Conservation (phyloP, 169 alveolate genomes). For the Pseudocohnilembus persalinus region DNA sequence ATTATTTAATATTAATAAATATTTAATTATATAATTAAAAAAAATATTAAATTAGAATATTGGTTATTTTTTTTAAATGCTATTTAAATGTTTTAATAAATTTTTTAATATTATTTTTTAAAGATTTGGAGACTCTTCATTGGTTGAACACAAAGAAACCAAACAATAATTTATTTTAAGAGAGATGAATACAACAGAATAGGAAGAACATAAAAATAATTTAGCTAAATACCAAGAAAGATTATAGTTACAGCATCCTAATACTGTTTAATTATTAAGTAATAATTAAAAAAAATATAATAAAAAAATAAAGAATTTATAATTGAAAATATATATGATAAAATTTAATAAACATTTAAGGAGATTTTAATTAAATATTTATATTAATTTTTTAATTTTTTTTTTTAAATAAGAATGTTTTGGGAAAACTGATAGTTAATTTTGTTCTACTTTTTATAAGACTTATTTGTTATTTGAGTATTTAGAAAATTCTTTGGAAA, state of each 20-base stretch:
- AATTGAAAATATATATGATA: no score
- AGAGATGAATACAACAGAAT: not conserved
- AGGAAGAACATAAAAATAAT: not conserved
- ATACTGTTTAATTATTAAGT: not conserved
- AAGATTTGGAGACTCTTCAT: not conserved
- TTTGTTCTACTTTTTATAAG: slow-evolving; percentile 24
- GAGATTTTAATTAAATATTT: no score
- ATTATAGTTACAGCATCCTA: not conserved
- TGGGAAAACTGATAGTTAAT: not conserved
- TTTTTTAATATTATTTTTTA: no score
- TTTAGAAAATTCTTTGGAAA: not conserved
- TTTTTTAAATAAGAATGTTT: not conserved
- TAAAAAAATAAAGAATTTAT: no score
- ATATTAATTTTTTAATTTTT: no score
- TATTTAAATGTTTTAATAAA: no score
- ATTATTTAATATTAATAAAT: no score
- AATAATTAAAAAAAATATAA: no score
- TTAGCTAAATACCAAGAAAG: not conserved
- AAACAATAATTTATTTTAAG: not conserved
- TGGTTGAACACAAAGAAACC: not conserved
- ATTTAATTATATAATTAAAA: no score
- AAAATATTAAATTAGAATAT: no score
- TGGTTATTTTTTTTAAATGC: no score
- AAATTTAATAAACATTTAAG: no score
- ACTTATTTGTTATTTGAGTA: slow-evolving; percentile 5